Evolutionary conservation across 768 basidiomycete species (phyloP).

Genomic region (Omphalotus guepiniiformis): DNA sequence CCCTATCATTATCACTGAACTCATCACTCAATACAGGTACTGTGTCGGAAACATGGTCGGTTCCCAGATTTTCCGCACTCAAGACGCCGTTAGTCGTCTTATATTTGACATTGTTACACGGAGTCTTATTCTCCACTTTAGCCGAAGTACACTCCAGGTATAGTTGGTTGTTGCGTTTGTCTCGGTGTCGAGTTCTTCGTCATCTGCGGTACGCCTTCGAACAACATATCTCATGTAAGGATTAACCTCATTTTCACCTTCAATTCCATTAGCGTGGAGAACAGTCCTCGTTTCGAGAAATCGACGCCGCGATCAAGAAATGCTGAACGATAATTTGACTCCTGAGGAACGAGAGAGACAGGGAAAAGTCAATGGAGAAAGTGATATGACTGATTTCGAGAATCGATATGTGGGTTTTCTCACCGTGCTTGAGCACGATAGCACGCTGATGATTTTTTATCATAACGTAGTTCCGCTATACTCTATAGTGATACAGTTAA

Average conservation of each 20-base stretch:
- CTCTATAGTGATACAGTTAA: neutral
- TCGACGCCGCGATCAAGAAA: neutral
- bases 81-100: neutral
- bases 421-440: neutral
- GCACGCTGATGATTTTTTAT: slow-evolving; percentile 24
- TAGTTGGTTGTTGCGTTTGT: neutral
- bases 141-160: neutral
- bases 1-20: too few relatives aligned
- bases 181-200: neutral
- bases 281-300: neutral
- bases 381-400: neutral
- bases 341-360: neutral
- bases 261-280: neutral
- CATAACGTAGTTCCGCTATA: slow-evolving; percentile 10
- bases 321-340: neutral
- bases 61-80: slow-evolving; percentile 8
- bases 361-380: neutral
- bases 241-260: neutral
- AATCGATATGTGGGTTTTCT: slow-evolving; percentile 2
- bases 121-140: neutral
- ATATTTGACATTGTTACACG: too few relatives aligned
- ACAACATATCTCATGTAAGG: neutral
- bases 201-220: neutral
- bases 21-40: too few relatives aligned
- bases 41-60: slow-evolving; percentile 12